Evolutionary conservation across 2,329 filamentous ascomycete species (phyloP), one percentile per base, ranked within the genome.

Genomic region (Claviceps fusiformis): DNA sequence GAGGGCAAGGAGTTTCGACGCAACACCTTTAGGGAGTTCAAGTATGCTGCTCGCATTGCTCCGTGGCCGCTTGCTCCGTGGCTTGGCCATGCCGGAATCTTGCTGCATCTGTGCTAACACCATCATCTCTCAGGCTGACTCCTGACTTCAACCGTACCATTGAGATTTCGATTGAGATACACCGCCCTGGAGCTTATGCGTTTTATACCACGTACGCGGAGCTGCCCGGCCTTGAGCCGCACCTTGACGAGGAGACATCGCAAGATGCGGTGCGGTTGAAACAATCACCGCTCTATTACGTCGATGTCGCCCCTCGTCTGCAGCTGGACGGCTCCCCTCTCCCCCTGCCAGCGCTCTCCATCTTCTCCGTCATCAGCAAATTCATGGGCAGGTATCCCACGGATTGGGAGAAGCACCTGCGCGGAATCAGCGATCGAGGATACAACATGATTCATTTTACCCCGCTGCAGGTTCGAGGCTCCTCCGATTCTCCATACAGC

Each of bases 371-470:
- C 55, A 88, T 98, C 59, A 96, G 92, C 67, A 98, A 98, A 72
- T 96, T 96, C 73, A 95, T 98, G 89, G 93, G 93, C 59, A 84
- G 85, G 65, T 95, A 93, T 66, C 89, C 92, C 0, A 77, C 77
- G 17, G 88, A 95, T 64, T 98, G 92, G 91, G 83, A 96, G 67
- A 86, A 82, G 53, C 92, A 97, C 68, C 74, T 98, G 56, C 79
- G 80, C 55, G 91, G 93, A 33, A 95, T 98, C 67, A 87, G 88
- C 67, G 82, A 87, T 64, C 81, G 93, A 58, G 91, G 91, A 49
- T 98, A 98, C 77, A 98, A 98, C 73, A 96, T 97, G 90, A 83
- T 98, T 57, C 93, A 98, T 70, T 98, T 98, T 69, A 96, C 93
- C 2, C 93, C 93, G 10, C 75, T 98, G 61, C 93, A 95, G 77